These are phyloP conservation scores for Erucastrum elatum DNA, from an alignment of 345 rosid genomes.

Conservation along the genomic window DNA sequence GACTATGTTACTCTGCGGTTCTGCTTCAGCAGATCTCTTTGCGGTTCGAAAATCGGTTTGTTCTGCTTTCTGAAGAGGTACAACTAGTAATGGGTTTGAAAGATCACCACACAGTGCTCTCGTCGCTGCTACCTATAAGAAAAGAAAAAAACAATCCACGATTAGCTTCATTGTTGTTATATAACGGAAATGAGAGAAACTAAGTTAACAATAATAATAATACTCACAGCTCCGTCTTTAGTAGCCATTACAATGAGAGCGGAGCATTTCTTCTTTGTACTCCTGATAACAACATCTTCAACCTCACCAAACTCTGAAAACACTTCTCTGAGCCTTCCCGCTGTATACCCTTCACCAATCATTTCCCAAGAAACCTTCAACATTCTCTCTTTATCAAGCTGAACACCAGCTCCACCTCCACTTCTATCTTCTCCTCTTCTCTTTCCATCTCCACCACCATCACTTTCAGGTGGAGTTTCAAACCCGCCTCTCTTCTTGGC, in stretches of 20 bases:
- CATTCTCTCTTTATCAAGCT: not conserved
- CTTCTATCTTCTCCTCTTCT: not conserved
- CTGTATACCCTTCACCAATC: not conserved
- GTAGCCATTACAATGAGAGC: not conserved
- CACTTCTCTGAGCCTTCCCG: not conserved
- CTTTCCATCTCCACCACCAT: not conserved
- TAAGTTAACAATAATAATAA: not conserved
- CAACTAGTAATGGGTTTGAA: constrained; percentile 71
- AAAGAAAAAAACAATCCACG: not conserved
- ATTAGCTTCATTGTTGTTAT: not conserved
- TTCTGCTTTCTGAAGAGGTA: constrained; percentile 62
- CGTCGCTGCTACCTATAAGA: constrained; percentile 64
- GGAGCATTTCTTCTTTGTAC: not conserved
- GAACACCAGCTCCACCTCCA: not conserved
- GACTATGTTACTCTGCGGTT: constrained; percentile 53
- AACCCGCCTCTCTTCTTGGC: not conserved
- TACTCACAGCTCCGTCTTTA: not conserved
- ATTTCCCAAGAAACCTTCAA: not conserved
- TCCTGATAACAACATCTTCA: not conserved
- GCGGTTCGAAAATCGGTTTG: constrained; percentile 44
- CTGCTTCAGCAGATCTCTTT: constrained; percentile 48
- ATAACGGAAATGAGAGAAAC: not conserved
- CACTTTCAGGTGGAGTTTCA: not conserved
- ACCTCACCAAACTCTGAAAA: not conserved
- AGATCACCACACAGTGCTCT: constrained; percentile 60